Conservation (phyloP, 1,139 yeast genomes). For the Kazachstania sp. region DNA sequence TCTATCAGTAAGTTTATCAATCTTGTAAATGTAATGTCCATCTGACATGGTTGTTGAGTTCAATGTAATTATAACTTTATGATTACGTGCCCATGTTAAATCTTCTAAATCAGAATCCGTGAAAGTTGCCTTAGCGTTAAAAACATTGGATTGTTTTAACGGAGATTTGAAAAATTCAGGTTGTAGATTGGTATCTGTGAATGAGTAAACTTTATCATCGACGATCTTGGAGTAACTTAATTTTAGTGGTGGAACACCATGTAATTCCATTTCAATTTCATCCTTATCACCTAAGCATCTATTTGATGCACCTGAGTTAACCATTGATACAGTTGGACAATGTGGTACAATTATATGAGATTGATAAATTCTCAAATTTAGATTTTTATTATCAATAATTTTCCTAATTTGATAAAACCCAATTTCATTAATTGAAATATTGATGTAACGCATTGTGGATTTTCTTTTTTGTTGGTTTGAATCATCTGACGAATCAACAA, state of each 20-base stretch:
- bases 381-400: conserved; percentile 57
- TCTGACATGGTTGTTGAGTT: conserved; percentile 41
- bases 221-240: conserved; percentile 52
- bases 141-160: conserved; percentile 15
- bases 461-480: neutral
- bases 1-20: conserved; percentile 63
- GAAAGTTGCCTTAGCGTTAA: conserved; percentile 17
- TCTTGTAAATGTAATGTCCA: conserved; percentile 58
- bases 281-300: conserved; percentile 59
- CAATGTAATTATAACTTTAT: conserved; percentile 41
- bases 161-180: conserved; percentile 39
- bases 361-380: conserved; percentile 55
- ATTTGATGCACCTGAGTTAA: conserved; percentile 34
- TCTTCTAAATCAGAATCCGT: conserved; percentile 33
- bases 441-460: conserved; percentile 37
- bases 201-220: conserved; percentile 39
- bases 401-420: conserved; percentile 65
- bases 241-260: conserved; percentile 71
- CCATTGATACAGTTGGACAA: conserved; percentile 64
- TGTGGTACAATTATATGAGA: conserved; percentile 59
- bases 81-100: conserved; percentile 46
- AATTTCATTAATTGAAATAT: conserved; percentile 51
- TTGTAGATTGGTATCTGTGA: conserved; percentile 40
- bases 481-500: conserved; percentile 6
- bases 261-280: conserved; percentile 45